Conservation (phyloP, 2,329 filamentous ascomycete species). For the Alternaria infectoria region DNA sequence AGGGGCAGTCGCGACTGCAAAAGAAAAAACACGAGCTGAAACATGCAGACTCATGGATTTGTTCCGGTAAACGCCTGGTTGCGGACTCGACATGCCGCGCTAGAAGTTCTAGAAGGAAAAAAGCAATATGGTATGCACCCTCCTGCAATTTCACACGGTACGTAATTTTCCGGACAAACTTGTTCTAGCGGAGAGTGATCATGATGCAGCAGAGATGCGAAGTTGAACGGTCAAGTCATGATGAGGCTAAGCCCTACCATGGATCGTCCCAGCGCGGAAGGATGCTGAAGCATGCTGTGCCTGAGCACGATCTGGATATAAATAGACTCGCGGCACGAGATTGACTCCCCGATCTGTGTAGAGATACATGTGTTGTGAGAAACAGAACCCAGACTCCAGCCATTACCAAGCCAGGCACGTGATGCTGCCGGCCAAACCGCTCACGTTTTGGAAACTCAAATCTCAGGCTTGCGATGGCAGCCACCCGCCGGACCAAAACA, state of each 20-base stretch:
- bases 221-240: constrained; percentile 3
- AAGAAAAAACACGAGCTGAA: constrained; percentile 11
- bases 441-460: constrained; percentile 38
- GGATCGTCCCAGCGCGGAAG: background rate
- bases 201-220: background rate
- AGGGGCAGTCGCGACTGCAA: background rate
- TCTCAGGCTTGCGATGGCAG: constrained; percentile 11
- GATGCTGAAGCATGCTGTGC: constrained; percentile 26
- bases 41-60: constrained; percentile 8
- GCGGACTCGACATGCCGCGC: background rate
- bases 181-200: background rate
- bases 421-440: constrained; percentile 36
- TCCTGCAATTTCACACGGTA: constrained; percentile 18
- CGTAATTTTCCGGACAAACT: constrained; percentile 1
- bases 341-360: constrained; percentile 16
- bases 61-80: constrained; percentile 4
- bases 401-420: constrained; percentile 26
- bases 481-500: constrained; percentile 11
- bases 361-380: constrained; percentile 13
- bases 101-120: constrained; percentile 16
- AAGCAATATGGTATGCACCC: constrained; percentile 9
- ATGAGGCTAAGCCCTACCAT: background rate
- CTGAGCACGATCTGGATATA: constrained; percentile 17
- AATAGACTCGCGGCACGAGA: constrained; percentile 20
- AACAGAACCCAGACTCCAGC: constrained; percentile 29